Conservation (phyloP, 1,139 yeast genomes). For the Suhomyces maxii region DNA sequence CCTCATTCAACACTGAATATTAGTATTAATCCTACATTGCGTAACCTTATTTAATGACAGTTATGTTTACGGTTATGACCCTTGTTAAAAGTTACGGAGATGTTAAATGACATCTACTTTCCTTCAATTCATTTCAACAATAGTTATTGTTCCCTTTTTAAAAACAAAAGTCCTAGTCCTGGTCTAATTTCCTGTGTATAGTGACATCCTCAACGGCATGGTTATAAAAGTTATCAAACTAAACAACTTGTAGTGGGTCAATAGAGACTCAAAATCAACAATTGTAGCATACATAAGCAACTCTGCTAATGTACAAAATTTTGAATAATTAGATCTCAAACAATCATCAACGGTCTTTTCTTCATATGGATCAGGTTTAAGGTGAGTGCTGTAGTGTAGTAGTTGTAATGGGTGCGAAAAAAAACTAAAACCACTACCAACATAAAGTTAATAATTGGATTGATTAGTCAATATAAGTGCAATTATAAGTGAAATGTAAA, state of each 20-base stretch:
- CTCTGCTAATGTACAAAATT: too few relatives aligned
- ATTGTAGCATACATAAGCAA: too few relatives aligned
- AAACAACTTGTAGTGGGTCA: background rate
- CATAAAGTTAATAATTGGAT: too few relatives aligned
- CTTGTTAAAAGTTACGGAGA: slow-evolving; percentile 12
- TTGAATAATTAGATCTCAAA: too few relatives aligned
- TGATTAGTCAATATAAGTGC: too few relatives aligned
- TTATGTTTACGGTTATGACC: slow-evolving; percentile 17
- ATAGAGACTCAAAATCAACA: too few relatives aligned
- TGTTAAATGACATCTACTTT: slow-evolving; percentile 3
- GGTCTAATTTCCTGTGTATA: slow-evolving; percentile 28
- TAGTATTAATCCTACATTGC: slow-evolving; percentile 12
- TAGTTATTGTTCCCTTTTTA: slow-evolving; percentile 12
- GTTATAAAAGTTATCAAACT: slow-evolving; percentile 12
- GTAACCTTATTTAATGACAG: slow-evolving; percentile 16
- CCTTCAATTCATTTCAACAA: slow-evolving; percentile 29
- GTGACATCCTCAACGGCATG: slow-evolving; percentile 35
- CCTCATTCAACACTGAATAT: slow-evolving; percentile 12
- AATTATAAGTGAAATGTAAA: too few relatives aligned
- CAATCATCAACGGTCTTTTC: too few relatives aligned
- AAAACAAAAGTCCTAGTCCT: slow-evolving; percentile 7
- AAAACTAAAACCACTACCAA: too few relatives aligned
- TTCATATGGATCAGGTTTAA: too few relatives aligned
- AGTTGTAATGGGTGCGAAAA: too few relatives aligned
- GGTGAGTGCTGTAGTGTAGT: too few relatives aligned